Percentiles rank a stretch among this genome's conserved stretches.
Evolutionary conservation across 2,329 filamentous ascomycete species (phyloP).

Genomic region (Canariomyces notabilis): DNA sequence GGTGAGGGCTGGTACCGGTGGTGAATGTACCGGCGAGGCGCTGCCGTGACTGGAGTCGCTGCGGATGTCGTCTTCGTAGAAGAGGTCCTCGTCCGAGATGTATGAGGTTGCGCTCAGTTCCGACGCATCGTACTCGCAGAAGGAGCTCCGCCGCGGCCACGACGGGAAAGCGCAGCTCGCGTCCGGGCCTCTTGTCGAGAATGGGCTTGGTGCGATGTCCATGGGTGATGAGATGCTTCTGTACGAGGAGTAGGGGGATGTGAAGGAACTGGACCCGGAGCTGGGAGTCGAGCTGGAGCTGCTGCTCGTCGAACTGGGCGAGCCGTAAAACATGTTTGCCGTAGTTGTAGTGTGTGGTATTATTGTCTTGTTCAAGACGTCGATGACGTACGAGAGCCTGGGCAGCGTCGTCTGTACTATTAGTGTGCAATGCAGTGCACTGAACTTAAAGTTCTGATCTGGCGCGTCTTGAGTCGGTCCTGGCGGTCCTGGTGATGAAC

Average conservation of each 20-base stretch:
- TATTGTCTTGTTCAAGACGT: background rate
- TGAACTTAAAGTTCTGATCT: too few species aligned
- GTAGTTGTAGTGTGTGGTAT: conserved; percentile 19
- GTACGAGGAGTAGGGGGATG: conserved; percentile 34
- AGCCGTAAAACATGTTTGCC: conserved; percentile 40
- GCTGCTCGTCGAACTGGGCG: conserved; percentile 27
- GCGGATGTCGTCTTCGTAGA: conserved; percentile 48
- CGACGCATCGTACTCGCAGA: conserved; percentile 39
- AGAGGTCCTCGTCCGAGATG: conserved; percentile 61
- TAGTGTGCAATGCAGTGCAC: too few species aligned
- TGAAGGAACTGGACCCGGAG: conserved; percentile 37
- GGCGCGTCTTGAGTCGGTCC: too few species aligned
- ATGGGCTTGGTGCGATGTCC: conserved; percentile 40
- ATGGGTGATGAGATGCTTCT: conserved; percentile 46
- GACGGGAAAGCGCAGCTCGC: conserved; percentile 52
- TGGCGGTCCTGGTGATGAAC: conserved; percentile 1
- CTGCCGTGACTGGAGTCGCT: conserved; percentile 44
- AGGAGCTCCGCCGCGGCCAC: conserved; percentile 52
- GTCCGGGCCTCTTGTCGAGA: conserved; percentile 35
- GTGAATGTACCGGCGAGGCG: conserved; percentile 33
- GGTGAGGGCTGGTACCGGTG: conserved; percentile 32
- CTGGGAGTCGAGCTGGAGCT: conserved; percentile 33
- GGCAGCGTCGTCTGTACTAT: background rate
- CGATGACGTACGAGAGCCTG: conserved; percentile 19
- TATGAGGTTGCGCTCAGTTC: conserved; percentile 48